Percentiles rank a stretch among this genome's conserved stretches.
Evolutionary conservation across 1,284 basidiomycete species (phyloP).

Genomic region (Salmacisia buchloeana): DNA sequence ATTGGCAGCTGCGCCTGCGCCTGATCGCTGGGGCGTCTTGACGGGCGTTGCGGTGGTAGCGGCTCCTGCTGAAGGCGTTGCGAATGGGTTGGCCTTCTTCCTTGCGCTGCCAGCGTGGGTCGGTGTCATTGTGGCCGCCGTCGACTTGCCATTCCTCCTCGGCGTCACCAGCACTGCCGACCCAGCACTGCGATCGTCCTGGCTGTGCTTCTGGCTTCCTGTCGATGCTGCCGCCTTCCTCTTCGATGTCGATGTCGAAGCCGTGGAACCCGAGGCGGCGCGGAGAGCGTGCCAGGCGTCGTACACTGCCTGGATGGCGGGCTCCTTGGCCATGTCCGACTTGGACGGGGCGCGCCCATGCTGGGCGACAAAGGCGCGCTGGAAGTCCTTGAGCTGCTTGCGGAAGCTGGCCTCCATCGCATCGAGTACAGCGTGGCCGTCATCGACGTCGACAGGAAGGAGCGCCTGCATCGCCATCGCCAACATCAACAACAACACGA

Average conservation of each 20-base stretch:
- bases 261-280: background rate
- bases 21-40: too few species aligned
- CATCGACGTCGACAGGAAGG: too few species aligned
- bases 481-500: too few species aligned
- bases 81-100: background rate
- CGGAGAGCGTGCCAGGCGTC: constrained; percentile 36
- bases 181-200: too few species aligned
- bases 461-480: too few species aligned
- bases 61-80: background rate
- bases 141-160: background rate
- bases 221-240: background rate
- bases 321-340: constrained; percentile 34
- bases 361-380: constrained; percentile 21
- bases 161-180: too few species aligned
- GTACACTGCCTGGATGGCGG: constrained; percentile 30
- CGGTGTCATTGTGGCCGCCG: background rate
- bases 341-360: constrained; percentile 37
- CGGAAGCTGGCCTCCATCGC: constrained; percentile 28
- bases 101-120: background rate
- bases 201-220: too few species aligned
- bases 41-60: background rate
- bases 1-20: background rate
- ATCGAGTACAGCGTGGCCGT: too few species aligned
- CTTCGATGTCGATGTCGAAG: background rate
- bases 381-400: constrained; percentile 31